Percentiles rank a stretch among this genome's conserved stretches.
Conservation (phyloP, 2,329 filamentous ascomycete species). For the Xylaria sp. region DNA sequence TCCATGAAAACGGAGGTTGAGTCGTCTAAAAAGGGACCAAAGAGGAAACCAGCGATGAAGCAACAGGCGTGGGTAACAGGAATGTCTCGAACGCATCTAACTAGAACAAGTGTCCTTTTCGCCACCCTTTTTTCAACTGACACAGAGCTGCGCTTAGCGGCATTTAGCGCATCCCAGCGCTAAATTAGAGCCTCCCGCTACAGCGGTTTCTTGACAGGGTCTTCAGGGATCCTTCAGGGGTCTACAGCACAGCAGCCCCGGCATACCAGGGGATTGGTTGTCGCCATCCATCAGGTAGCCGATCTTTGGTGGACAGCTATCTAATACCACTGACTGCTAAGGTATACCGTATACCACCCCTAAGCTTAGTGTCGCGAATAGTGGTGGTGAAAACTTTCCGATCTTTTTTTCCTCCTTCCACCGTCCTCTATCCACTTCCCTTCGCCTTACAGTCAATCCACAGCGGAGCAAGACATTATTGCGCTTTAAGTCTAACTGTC, state of each 20-base stretch:
- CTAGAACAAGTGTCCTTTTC: conserved; percentile 41
- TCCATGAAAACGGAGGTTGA: neutral
- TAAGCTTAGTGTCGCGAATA: neutral
- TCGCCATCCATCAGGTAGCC: neutral
- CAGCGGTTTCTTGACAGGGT: conserved; percentile 5
- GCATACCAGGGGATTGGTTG: conserved; percentile 1
- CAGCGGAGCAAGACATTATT: conserved; percentile 26
- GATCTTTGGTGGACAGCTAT: neutral
- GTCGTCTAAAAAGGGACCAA: neutral
- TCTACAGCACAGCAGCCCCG: neutral
- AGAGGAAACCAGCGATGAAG: neutral
- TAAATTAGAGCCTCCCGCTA: neutral
- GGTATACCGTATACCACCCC: neutral
- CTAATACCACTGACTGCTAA: neutral
- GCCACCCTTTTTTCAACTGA: neutral
- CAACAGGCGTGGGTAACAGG: neutral
- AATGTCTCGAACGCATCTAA: conserved; percentile 25
- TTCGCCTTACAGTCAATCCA: conserved; percentile 26
- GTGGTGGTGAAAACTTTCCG: conserved; percentile 21
- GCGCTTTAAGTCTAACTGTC: conserved; percentile 2
- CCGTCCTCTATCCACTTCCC: conserved; percentile 41
- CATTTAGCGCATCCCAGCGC: conserved; percentile 1
- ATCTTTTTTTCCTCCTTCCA: conserved; percentile 35
- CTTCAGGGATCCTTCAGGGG: conserved; percentile 5
- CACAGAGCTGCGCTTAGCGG: neutral